These are phyloP conservation scores for Melastoma candidum DNA, from an alignment of 441 rosid species.

Conservation along the genomic window DNA sequence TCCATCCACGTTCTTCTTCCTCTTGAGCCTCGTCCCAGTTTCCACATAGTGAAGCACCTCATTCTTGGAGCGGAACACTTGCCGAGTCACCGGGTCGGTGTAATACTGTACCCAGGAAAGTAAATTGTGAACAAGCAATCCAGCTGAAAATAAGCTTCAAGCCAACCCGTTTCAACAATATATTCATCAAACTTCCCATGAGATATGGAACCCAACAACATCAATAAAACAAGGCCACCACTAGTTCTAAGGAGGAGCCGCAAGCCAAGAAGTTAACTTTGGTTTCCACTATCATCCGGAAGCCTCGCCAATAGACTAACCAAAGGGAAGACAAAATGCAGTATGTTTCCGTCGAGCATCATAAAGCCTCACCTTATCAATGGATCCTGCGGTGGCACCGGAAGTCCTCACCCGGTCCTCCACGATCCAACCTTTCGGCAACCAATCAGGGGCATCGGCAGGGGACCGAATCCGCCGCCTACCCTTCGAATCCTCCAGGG, in stretches of 20 bases:
- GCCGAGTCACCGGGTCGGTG: constrained; percentile 45
- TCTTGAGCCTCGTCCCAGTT: constrained; percentile 33
- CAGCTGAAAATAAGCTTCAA: too few relatives aligned
- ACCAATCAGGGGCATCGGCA: constrained; percentile 40
- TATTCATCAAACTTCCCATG: too few relatives aligned
- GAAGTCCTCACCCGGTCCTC: constrained; percentile 51
- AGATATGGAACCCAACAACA: too few relatives aligned
- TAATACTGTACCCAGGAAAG: constrained; percentile 45
- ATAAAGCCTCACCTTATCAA: constrained; percentile 47
- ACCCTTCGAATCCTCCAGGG: constrained; percentile 11
- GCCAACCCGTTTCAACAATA: too few relatives aligned
- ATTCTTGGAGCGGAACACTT: constrained; percentile 58
- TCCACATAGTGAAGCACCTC: constrained; percentile 63
- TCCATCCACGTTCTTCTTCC: constrained; percentile 18
- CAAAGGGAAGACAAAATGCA: too few relatives aligned
- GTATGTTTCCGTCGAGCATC: neutral
- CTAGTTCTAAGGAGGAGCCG: too few relatives aligned
- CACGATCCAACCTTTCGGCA: constrained; percentile 69
- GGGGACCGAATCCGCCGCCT: constrained; percentile 16
- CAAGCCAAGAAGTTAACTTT: too few relatives aligned
- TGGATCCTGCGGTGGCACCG: constrained; percentile 57
- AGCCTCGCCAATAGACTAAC: too few relatives aligned
- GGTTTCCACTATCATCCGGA: too few relatives aligned
- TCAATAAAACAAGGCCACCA: too few relatives aligned
- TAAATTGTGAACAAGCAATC: too few relatives aligned